phyloP scores from a whole-genome alignment of 768 basidiomycete genomes.

The Thelephora ganbajun region DNA sequence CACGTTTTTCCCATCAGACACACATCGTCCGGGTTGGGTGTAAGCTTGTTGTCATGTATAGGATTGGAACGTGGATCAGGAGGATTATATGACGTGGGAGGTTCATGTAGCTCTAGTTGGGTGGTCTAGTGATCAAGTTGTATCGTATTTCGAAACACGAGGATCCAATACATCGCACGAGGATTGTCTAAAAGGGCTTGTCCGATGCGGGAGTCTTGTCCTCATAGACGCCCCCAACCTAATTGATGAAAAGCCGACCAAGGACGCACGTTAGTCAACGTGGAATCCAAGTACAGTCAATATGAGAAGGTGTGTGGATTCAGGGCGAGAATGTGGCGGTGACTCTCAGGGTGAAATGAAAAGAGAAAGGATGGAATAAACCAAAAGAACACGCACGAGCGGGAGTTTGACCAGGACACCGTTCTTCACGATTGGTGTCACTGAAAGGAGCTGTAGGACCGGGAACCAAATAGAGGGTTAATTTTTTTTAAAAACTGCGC shows the following conservation, averaged over 20 bases:
- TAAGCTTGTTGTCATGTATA: too few species aligned
- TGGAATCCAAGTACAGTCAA: too few species aligned
- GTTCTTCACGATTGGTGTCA: constrained; percentile 73
- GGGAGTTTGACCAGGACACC: constrained; percentile 63
- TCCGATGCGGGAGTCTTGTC: constrained; percentile 73
- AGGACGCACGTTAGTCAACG: too few species aligned
- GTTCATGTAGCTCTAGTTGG: too few species aligned
- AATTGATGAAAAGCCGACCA: not conserved
- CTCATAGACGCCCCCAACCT: constrained; percentile 63
- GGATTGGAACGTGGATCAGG: too few species aligned
- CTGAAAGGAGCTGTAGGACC: constrained; percentile 51
- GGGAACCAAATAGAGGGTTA: not conserved
- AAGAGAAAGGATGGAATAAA: constrained; percentile 1
- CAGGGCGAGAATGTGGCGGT: constrained; percentile 1
- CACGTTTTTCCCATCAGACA: too few species aligned
- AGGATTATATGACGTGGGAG: too few species aligned
- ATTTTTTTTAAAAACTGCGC: not conserved
- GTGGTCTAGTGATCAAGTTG: too few species aligned
- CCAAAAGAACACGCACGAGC: constrained; percentile 36
- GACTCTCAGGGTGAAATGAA: not conserved
- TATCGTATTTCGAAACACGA: too few species aligned
- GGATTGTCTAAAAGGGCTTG: constrained; percentile 56
- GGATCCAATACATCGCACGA: too few species aligned
- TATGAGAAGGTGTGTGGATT: too few species aligned
- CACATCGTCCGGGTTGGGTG: not conserved